Base-by-base conservation (phyloP, 148 eudicot species). In the Silene uniflora region DNA sequence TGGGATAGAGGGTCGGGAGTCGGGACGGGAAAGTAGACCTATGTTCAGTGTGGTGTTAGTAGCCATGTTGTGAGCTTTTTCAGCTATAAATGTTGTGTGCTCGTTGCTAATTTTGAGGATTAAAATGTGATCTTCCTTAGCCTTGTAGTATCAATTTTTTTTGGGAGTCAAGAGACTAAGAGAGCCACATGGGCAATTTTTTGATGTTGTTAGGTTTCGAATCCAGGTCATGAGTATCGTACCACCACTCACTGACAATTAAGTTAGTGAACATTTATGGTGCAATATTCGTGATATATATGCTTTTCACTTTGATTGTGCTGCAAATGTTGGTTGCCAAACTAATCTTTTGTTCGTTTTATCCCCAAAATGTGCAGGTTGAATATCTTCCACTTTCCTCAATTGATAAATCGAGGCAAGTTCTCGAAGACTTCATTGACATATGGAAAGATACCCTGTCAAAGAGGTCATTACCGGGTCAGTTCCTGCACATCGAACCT, bases 341-440 rank as follows among this genome's bases (percentile, higher is more conserved):
- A 56, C 60, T 74, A 9, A 56, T 44, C 32, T 7, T 32, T 13
- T 22, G 25, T 46, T 62, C 16, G 0, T 54, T 1, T 25, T 67
- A 3, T 73, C 7, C 9, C 35, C 9, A n/a, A 8, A 70, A 69
- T 75, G 76, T 81, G 83, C 96, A 94, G 98, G 89, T 95, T 77
- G 98, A 92, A 78, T 95, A 90, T 78, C 87, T 88, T 76, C 96
- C 97, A 3, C 81, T 92, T 58, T 89, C 96, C n/a, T 92, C 98
- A 22, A 65, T 90, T 81, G 96, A 89, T 2, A 90, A 84, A 77
- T 87, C 91, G 5, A 90, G 86, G 78, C 87, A 83, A 81, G 78
- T 95, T 54, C 87, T 95, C 84, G 92, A 81, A 16, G 97, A 90
- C 78, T 95, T 95, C 75, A 69, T 85, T 5, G 91, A 88, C 69